Percentiles rank a stretch among this genome's conserved stretches.
Conservation (phyloP, 768 basidiomycete species). For the Boletus subcaerulescens region DNA sequence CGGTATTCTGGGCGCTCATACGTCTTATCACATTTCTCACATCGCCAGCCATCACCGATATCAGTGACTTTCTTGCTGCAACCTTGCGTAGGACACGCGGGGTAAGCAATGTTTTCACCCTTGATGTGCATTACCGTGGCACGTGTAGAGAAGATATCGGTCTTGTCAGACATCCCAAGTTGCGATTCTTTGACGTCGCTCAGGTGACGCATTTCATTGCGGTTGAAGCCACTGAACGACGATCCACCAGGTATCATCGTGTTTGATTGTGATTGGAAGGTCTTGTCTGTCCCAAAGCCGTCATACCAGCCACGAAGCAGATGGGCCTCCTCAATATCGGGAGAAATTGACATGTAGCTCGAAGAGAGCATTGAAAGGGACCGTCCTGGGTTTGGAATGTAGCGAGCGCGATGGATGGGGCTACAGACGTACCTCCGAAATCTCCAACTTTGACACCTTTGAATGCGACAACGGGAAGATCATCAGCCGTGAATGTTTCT, state of each 20-base stretch:
- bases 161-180: constrained; percentile 71
- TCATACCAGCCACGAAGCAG: constrained; percentile 91
- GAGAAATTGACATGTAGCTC: constrained; percentile 80
- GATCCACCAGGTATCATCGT: constrained; percentile 36
- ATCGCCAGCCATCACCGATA: constrained; percentile 71
- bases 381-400: constrained; percentile 49
- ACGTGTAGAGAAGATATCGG: constrained; percentile 74
- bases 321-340: constrained; percentile 90
- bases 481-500: constrained; percentile 63
- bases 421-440: constrained; percentile 60
- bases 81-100: constrained; percentile 74
- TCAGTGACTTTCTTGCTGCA: constrained; percentile 92
- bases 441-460: constrained; percentile 93
- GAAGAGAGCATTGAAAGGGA: constrained; percentile 81
- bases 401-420: neutral
- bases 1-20: constrained; percentile 74
- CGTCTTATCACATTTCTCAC: constrained; percentile 86
- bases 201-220: constrained; percentile 69
- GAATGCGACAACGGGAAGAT: constrained; percentile 80
- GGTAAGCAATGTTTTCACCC: constrained; percentile 77
- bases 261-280: constrained; percentile 72
- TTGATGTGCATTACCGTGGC: constrained; percentile 91
- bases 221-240: constrained; percentile 52
- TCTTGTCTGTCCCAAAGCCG: constrained; percentile 52
- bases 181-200: constrained; percentile 76